A percentile compares a stretch with the other conserved stretches of the same genome.
phyloP scores from a whole-genome alignment of 1,284 basidiomycete species.

The Coniferiporia weirii region DNA sequence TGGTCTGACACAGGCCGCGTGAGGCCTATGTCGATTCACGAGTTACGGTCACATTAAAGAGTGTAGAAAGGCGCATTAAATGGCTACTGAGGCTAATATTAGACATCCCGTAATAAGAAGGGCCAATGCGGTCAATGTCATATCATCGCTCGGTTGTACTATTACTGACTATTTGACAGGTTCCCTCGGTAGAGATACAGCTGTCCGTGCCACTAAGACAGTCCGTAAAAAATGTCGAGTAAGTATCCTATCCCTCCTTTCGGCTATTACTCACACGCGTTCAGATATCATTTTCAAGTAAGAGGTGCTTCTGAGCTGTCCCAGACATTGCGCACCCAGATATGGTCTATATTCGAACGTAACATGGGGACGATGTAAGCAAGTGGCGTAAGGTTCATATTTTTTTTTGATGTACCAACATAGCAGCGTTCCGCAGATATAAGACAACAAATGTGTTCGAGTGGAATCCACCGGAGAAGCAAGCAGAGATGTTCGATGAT shows the following conservation, averaged over 20 bases:
- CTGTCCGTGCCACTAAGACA: conserved; percentile 1
- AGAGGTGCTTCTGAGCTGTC: conserved; percentile 35
- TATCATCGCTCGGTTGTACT: background rate
- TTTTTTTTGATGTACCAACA: background rate
- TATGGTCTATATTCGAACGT: conserved; percentile 51
- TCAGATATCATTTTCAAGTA: conserved; percentile 34
- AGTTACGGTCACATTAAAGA: too few relatives aligned
- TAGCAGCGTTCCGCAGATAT: conserved; percentile 34
- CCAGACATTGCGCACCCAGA: conserved; percentile 31
- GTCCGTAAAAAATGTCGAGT: background rate
- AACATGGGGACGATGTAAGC: conserved; percentile 55
- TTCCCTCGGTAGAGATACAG: conserved; percentile 1
- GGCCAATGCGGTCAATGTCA: conserved; percentile 8
- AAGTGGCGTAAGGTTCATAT: conserved; percentile 12
- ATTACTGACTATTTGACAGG: background rate
- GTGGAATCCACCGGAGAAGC: conserved; percentile 57
- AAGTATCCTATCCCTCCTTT: background rate
- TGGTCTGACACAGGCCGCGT: too few relatives aligned
- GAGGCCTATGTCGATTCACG: too few relatives aligned
- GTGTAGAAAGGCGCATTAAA: background rate
- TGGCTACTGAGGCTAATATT: conserved; percentile 2
- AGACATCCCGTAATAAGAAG: conserved; percentile 12
- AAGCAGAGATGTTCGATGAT: conserved; percentile 52
- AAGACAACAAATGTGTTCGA: conserved; percentile 51
- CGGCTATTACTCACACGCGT: background rate